Conservation (phyloP, 305 asterid species). For the Solanum hybrid region DNA sequence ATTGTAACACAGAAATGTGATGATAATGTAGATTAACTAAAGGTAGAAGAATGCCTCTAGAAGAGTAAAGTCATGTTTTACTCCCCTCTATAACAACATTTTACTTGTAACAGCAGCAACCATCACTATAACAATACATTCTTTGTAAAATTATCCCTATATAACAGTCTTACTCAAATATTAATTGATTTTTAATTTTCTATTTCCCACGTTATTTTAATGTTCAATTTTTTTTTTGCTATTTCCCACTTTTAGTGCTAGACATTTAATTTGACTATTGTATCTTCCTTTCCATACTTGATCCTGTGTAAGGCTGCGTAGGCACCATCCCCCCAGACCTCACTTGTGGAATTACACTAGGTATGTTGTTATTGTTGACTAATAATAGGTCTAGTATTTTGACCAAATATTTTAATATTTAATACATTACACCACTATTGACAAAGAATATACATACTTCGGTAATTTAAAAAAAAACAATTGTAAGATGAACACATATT, state of each 20-base stretch:
- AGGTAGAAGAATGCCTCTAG: neutral
- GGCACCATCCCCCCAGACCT: no score
- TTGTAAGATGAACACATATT: neutral
- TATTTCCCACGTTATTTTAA: neutral
- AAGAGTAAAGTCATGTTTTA: neutral
- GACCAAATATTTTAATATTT: neutral
- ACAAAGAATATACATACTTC: neutral
- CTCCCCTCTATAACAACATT: neutral
- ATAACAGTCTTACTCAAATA: neutral
- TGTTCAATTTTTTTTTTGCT: neutral
- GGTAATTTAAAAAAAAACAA: neutral
- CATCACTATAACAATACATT: neutral
- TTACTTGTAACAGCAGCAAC: neutral
- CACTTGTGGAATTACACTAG: neutral
- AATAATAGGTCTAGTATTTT: neutral
- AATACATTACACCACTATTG: neutral
- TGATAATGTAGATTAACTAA: neutral
- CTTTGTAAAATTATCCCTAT: neutral
- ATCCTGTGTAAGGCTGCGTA: neutral
- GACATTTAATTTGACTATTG: neutral
- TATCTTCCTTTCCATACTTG: neutral
- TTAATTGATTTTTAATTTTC: neutral
- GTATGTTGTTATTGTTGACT: neutral
- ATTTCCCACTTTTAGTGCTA: neutral
- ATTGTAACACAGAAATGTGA: neutral